Conservation (phyloP, 2,329 filamentous ascomycete genomes). For the Paecilomyces dactylethromorphus region DNA sequence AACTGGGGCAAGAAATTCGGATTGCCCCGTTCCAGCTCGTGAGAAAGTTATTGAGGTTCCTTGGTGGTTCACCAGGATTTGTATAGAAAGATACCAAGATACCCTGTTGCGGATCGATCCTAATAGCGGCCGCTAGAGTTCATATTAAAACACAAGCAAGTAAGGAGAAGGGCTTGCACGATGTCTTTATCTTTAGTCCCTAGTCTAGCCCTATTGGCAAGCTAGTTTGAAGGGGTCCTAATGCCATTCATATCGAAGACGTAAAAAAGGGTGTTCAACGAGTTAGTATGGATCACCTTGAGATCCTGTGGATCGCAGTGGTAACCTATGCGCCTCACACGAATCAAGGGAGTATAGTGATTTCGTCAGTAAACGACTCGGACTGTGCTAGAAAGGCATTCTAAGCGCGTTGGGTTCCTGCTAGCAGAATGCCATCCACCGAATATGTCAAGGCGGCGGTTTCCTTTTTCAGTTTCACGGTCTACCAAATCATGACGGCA, state of each 20-base stretch:
- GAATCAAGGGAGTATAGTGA: background rate
- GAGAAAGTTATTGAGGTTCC: conserved; percentile 5
- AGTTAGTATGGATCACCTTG: background rate
- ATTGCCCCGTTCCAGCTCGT: conserved; percentile 14
- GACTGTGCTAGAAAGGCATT: background rate
- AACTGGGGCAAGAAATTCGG: conserved; percentile 53
- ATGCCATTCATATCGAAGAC: background rate
- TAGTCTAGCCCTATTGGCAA: background rate
- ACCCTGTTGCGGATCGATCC: conserved; percentile 11
- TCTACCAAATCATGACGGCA: background rate
- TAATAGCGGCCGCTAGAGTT: background rate
- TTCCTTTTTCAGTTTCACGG: conserved; percentile 2
- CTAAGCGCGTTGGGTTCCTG: background rate
- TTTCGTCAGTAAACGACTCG: background rate
- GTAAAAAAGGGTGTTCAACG: background rate
- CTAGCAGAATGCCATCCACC: background rate
- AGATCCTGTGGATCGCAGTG: background rate
- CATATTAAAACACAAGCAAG: background rate
- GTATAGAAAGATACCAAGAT: conserved; percentile 26
- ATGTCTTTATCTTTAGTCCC: background rate
- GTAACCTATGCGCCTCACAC: background rate
- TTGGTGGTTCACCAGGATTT: conserved; percentile 9
- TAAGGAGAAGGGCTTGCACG: background rate
- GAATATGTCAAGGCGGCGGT: background rate
- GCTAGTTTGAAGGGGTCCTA: background rate